Percentiles rank a stretch among this genome's conserved stretches.
phyloP scores from a whole-genome alignment of 306 rosid genomes.

The Medicago ruthenica region DNA sequence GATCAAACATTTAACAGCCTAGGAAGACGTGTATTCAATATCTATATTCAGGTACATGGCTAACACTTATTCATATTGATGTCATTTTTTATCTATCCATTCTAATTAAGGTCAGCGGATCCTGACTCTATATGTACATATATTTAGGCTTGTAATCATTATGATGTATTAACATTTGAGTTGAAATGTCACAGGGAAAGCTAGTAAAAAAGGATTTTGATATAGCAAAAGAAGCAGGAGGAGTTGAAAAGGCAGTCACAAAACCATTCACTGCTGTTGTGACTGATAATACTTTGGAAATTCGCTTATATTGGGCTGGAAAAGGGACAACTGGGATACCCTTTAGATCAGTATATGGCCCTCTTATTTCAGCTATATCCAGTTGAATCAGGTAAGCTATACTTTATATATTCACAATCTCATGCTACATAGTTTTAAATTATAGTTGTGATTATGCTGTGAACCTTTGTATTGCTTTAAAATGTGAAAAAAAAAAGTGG shows the following conservation, averaged over 20 bases:
- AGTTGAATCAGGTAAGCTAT: background rate
- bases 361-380: conserved; percentile 19
- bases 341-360: background rate
- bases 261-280: background rate
- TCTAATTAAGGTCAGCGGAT: background rate
- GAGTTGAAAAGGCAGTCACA: background rate
- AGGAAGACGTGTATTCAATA: conserved; percentile 31
- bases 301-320: conserved; percentile 21
- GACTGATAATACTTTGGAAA: background rate
- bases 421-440: background rate
- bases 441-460: background rate
- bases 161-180: background rate
- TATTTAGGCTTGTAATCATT: background rate
- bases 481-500: background rate
- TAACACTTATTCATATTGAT: background rate
- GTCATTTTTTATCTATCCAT: background rate
- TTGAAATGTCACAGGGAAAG: background rate
- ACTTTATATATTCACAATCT: background rate
- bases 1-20: conserved; percentile 34
- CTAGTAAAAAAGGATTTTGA: background rate
- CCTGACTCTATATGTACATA: background rate
- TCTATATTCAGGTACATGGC: conserved; percentile 36
- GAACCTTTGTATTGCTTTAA: background rate
- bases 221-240: conserved; percentile 2
- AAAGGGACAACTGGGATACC: conserved; percentile 11